A percentile compares a stretch with the other conserved stretches of the same genome.
Evolutionary conservation across 257 asterid species (phyloP).

Genomic region (Nicotiana sylvestris): DNA sequence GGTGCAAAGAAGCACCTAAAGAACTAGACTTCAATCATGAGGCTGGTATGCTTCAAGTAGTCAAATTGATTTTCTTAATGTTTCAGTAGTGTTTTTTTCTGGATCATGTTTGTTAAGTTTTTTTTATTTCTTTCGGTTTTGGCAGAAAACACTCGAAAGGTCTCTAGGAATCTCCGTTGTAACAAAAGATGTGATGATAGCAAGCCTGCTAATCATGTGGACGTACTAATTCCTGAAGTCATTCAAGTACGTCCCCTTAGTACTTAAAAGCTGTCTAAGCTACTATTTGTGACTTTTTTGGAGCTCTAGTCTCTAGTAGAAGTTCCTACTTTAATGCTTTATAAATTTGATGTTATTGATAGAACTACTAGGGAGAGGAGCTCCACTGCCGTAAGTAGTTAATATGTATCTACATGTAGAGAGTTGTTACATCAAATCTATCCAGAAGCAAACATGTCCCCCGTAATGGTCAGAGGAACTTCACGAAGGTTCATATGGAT

Average conservation of each 20-base stretch:
- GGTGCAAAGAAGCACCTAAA: conserved; percentile 99
- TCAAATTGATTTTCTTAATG: conserved; percentile 11
- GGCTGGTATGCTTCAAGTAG: conserved; percentile 63
- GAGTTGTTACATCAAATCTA: neutral
- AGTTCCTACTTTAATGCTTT: conserved; percentile 4
- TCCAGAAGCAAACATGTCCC: neutral
- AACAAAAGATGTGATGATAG: conserved; percentile 33
- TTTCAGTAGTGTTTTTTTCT: neutral
- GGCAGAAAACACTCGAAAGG: conserved; percentile 75
- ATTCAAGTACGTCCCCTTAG: conserved; percentile 47
- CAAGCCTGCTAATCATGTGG: conserved; percentile 50
- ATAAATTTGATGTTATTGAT: neutral
- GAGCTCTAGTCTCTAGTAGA: neutral
- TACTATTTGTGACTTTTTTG: neutral
- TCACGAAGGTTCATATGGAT: neutral
- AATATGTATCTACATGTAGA: neutral
- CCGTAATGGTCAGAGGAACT: neutral
- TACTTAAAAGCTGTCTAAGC: neutral
- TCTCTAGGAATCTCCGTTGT: conserved; percentile 76
- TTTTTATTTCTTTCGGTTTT: conserved; percentile 26
- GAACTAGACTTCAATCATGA: conserved; percentile 86
- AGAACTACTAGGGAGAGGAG: neutral
- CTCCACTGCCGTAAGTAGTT: neutral
- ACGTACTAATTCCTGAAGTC: conserved; percentile 91
- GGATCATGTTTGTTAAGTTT: neutral